Evolutionary conservation across 116 monocot genomes (phyloP), one percentile per base, ranked within the genome.

Genomic region (Iris pallida): DNA sequence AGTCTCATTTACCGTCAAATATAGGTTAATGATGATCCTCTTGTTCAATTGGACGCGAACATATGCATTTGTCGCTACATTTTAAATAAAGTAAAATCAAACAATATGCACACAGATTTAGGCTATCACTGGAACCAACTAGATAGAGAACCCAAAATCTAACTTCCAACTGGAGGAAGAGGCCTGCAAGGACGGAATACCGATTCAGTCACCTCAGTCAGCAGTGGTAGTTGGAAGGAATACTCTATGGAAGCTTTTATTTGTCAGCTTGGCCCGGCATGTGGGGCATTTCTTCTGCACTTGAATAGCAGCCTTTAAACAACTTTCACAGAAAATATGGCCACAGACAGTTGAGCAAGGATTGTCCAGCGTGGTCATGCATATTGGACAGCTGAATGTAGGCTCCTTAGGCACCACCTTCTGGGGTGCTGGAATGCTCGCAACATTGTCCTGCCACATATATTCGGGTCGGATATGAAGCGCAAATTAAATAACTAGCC

Each of bases 221-320:
- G 11, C 7, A 10, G 65, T 30, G 20, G 52, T 7, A 8, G 54
- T 54, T 3, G 67, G 67, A 15, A 67, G 67, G 16, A 76, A 84
- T 9, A 84, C 66, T 59, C 73, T 66, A 58, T 84, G 80, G 65
- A 76, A 73, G 65, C 41, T 70, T 66, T 42, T 75, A n/a, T 18
- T 53, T 10, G 4, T 73, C 9, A 84, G 73, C 9, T 76, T 72
- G 53, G 48, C 76, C 41, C 76, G 45, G 61, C 80, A 84, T 13
- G 72, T 80, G 15, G 84, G 84, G 61, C 84, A 84, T 67, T 70
- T 73, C 70, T 80, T 84, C 65, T 70, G 79, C 12, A 53, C n/a
- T 7, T 77, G n/a, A 13, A 80, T 61, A 16, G 84, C 43, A 16
- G 69, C 61, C 59, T 58, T 84, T 63, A 84, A 80, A 56, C 84